Evolutionary conservation across 306 rosid genomes (phyloP).

Genomic region (Fragaria nilgerrensis): DNA sequence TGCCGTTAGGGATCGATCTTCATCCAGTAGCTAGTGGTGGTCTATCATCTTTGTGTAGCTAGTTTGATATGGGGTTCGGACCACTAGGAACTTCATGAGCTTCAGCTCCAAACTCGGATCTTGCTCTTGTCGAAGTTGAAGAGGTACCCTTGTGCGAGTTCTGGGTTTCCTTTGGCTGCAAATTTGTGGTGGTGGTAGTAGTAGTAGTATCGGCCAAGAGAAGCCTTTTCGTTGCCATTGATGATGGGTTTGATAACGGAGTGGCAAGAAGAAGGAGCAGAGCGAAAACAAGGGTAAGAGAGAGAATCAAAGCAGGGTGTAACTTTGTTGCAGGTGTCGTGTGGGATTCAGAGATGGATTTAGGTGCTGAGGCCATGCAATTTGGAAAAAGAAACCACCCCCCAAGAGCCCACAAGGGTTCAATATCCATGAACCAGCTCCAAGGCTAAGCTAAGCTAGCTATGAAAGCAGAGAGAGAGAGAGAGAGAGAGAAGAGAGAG

Average conservation of each 20-base stretch:
- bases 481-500: constrained; percentile 4
- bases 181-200: constrained; percentile 29
- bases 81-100: constrained; percentile 98
- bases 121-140: constrained; percentile 18
- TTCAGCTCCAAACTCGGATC: constrained; percentile 57
- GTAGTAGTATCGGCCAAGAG: constrained; percentile 34
- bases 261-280: constrained; percentile 55
- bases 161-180: constrained; percentile 42
- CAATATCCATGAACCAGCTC: constrained; percentile 98
- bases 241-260: constrained; percentile 26
- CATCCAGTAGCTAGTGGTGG: constrained; percentile 22
- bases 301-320: constrained; percentile 34
- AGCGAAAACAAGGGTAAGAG: constrained; percentile 55
- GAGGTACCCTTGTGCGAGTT: constrained; percentile 11
- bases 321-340: constrained; percentile 29
- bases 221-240: constrained; percentile 41
- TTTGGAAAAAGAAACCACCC: constrained; percentile 88
- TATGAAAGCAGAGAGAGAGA: constrained; percentile 31
- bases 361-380: constrained; percentile 87
- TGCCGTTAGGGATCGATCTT: constrained; percentile 1
- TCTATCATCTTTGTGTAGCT: constrained; percentile 44
- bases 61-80: constrained; percentile 87
- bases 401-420: constrained; percentile 97
- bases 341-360: constrained; percentile 41
- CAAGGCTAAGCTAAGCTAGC: constrained; percentile 18